phyloP scores from a whole-genome alignment of 2,329 filamentous ascomycete genomes.

The Microascus cirrosus region DNA sequence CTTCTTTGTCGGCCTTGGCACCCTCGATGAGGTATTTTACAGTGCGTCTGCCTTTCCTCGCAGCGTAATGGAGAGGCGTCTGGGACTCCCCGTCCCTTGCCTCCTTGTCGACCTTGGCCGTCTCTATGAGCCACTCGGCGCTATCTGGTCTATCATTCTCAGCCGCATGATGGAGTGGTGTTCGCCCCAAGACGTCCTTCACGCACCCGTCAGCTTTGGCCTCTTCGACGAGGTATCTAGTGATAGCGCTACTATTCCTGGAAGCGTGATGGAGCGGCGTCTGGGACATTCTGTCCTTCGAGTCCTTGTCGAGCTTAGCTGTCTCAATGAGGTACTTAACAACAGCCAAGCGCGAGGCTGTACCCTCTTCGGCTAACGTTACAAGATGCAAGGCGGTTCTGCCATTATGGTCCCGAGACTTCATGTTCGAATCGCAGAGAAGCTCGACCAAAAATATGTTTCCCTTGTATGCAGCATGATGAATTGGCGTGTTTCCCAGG shows the following conservation, averaged over 20 bases:
- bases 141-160: neutral
- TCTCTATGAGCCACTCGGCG: neutral
- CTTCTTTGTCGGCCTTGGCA: neutral
- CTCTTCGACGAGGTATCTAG: neutral
- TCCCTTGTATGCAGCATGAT: neutral
- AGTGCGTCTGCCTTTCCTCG: no score
- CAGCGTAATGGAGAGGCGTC: no score
- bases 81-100: no score
- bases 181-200: neutral
- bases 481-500: neutral
- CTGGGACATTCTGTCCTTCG: no score
- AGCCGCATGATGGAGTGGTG: neutral
- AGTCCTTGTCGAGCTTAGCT: no score
- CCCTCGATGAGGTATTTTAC: neutral
- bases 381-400: conserved; percentile 8
- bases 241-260: no score
- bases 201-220: neutral
- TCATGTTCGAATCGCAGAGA: conserved; percentile 5
- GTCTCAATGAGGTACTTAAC: no score
- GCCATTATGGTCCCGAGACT: conserved; percentile 6
- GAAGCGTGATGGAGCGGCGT: no score
- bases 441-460: neutral
- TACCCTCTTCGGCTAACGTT: neutral
- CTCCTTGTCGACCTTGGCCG: no score
- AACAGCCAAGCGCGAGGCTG: no score